A percentile compares a stretch with the other conserved stretches of the same genome.
Conservation (phyloP, 768 basidiomycete genomes). For the Mycena floridula region DNA sequence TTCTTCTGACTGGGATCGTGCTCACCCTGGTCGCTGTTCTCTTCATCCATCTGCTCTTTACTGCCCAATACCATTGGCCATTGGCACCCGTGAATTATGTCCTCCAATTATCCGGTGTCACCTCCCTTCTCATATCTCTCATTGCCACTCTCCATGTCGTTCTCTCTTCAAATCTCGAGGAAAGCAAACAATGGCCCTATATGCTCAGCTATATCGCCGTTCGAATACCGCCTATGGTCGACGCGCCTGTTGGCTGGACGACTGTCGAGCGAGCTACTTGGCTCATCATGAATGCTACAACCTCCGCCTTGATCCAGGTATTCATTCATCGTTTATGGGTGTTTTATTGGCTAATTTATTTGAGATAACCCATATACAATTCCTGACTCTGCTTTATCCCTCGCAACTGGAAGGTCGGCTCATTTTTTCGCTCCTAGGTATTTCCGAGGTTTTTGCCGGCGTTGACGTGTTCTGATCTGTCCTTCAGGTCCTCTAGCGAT, state of each 20-base stretch:
- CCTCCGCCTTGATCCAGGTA: conserved; percentile 82
- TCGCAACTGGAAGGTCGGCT: conserved; percentile 83
- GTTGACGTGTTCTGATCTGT: too few relatives aligned
- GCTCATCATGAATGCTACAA: conserved; percentile 84
- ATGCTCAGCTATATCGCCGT: conserved; percentile 92
- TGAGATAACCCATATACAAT: conserved; percentile 96
- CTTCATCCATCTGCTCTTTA: conserved; percentile 89
- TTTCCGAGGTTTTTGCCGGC: conserved; percentile 18
- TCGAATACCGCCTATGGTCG: conserved; percentile 55
- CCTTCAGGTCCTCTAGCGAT: conserved; percentile 74
- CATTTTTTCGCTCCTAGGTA: conserved; percentile 79
- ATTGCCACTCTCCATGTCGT: conserved; percentile 76
- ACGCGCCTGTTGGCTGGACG: conserved; percentile 46
- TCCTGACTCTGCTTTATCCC: conserved; percentile 91
- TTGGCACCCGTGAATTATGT: conserved; percentile 89
- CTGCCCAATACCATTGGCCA: conserved; percentile 93
- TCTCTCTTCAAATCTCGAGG: conserved; percentile 46
- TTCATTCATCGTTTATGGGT: conserved; percentile 17
- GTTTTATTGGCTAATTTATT: background rate
- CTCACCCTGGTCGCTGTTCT: conserved; percentile 81
- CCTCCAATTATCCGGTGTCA: conserved; percentile 81
- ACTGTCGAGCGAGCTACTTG: conserved; percentile 63
- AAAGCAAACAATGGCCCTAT: conserved; percentile 85
- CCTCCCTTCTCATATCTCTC: conserved; percentile 71
- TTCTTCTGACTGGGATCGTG: conserved; percentile 79